Evolutionary conservation across 768 basidiomycete genomes (phyloP).

Genomic region (Mycena rosella): DNA sequence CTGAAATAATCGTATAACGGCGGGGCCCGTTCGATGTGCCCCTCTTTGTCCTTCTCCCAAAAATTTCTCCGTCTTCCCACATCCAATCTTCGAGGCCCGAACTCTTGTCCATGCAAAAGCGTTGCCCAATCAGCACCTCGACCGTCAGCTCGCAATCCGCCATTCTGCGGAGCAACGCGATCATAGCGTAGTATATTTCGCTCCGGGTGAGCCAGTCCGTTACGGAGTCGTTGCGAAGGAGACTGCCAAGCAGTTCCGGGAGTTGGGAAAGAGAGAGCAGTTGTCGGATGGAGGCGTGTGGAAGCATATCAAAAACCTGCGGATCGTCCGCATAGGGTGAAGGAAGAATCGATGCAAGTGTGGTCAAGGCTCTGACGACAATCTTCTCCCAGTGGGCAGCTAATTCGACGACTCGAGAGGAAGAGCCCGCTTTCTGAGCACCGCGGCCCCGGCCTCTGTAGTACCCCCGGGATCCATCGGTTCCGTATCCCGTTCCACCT

Average conservation of each 20-base stretch:
- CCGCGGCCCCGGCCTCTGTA: background rate
- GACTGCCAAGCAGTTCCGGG: conserved; percentile 56
- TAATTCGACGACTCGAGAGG: conserved; percentile 29
- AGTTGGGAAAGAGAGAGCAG: conserved; percentile 60
- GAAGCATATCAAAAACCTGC: conserved; percentile 62
- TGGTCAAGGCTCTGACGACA: conserved; percentile 52
- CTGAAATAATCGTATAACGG: conserved; percentile 65
- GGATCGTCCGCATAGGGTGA: conserved; percentile 58
- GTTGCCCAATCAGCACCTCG: conserved; percentile 54
- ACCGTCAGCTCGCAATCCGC: conserved; percentile 66
- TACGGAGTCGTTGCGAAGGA: conserved; percentile 69
- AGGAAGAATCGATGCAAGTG: conserved; percentile 58
- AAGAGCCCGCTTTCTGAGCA: background rate
- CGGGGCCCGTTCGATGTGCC: conserved; percentile 49
- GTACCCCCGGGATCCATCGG: conserved; percentile 32
- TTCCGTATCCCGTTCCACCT: conserved; percentile 65
- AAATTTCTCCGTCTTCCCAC: conserved; percentile 57
- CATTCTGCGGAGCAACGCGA: conserved; percentile 60
- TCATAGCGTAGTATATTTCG: conserved; percentile 62
- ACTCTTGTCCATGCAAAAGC: conserved; percentile 54
- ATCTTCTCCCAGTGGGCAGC: conserved; percentile 55
- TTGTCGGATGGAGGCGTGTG: conserved; percentile 58
- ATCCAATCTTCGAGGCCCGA: conserved; percentile 63
- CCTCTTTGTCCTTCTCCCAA: conserved; percentile 51
- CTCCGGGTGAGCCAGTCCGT: conserved; percentile 64